Base-by-base conservation (phyloP, 1,284 basidiomycete genomes). In the Cryptococcus neoformans region DNA sequence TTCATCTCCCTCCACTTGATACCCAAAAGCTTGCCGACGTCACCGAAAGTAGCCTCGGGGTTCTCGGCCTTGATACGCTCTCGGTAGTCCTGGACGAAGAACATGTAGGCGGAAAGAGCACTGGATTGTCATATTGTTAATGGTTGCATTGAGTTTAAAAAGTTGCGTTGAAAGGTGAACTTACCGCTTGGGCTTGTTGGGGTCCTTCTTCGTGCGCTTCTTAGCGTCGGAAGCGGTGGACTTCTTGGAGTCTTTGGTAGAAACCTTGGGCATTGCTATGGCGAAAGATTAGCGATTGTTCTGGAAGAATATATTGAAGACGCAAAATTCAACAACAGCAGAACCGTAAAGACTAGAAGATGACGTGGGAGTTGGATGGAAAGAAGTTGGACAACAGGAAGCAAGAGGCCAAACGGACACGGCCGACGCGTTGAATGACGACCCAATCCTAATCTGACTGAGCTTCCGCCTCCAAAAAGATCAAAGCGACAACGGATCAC, bases 51-150 rank as follows among this genome's bases (percentile, higher is more conserved):
- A 41, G 92, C 93, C 59, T 93, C 90, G 55, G 92, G 91, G 82
- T 97, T 96, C 81, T 95, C 94, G 56, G 84, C 73, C 85, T 94
- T 95, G 83, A 97, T 90, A 73, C 88, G 86, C 80, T 95, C 90
- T 74, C 93, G 85, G 87, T 90, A 90, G 80, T 94, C 93, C 78
- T 93, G 90, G 71, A 86, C 88, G 84, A 97, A 97, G 88, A 94
- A 94, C 93, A 98, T 96, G 82, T 96, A 98, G 54, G 93, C 92
- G 52, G 92, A 95, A 53, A 96, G 83, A 2, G 91, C 88, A 53
- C 92, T 75, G 58, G 35, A n/a, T 17, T 14, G 34, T 6, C 38
- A 46, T 51, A 16, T 52, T 37, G 38, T 38, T 5, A 28, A 35
- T 10, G 50, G 17, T 35, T 17, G 54, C 21, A 21, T 21, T 21